Evolutionary conservation across 257 asterid species (phyloP).

Genomic region (Nicotiana tabacum): DNA sequence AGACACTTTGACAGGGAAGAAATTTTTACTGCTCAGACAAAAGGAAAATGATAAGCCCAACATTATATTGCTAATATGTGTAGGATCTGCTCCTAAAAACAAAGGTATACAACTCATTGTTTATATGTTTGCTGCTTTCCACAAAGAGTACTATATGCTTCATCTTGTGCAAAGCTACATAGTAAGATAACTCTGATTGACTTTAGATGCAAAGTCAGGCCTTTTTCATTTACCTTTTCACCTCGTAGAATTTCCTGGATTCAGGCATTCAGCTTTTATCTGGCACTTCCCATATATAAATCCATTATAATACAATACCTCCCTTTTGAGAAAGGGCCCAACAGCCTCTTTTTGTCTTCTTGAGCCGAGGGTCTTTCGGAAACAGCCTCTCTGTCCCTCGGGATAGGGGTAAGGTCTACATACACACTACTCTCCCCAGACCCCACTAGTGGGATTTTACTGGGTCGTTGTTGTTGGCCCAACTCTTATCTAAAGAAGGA

Average conservation of each 20-base stretch:
- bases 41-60: constrained; percentile 19
- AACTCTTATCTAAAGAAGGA: background rate
- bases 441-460: too few relatives aligned
- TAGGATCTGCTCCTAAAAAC: background rate
- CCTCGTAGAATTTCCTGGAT: background rate
- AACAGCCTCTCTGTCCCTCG: too few relatives aligned
- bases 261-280: background rate
- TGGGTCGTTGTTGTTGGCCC: background rate
- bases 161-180: background rate
- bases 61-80: background rate
- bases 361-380: too few relatives aligned
- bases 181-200: background rate
- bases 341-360: background rate
- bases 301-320: background rate
- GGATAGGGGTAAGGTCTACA: too few relatives aligned
- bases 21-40: constrained; percentile 25
- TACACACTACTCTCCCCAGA: too few relatives aligned
- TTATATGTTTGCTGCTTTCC: background rate
- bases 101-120: background rate
- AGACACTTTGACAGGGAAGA: constrained; percentile 45
- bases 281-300: background rate
- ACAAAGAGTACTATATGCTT: background rate
- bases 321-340: background rate
- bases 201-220: background rate
- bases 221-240: background rate